phyloP scores from a whole-genome alignment of 2,329 filamentous ascomycete species.

The Exophiala dermatitidis region DNA sequence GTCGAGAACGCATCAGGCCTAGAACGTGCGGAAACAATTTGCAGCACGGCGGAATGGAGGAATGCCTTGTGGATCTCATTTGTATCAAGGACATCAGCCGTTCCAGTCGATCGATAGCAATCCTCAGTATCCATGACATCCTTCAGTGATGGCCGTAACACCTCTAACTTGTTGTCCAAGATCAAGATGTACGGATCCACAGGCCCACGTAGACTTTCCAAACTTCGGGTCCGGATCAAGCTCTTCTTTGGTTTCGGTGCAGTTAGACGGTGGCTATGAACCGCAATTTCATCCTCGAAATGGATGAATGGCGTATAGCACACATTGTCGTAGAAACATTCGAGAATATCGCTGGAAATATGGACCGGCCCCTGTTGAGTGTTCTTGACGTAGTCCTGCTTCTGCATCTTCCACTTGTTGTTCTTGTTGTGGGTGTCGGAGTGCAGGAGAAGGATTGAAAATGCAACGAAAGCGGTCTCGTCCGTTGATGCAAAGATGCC shows the following conservation, averaged over 20 bases:
- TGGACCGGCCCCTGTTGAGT: constrained; percentile 86
- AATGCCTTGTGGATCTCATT: constrained; percentile 80
- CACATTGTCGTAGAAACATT: constrained; percentile 98
- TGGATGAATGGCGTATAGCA: constrained; percentile 97
- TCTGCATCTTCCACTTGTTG: constrained; percentile 99
- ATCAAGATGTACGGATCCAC: constrained; percentile 94
- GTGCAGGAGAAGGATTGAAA: constrained; percentile 90
- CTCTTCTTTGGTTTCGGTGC: constrained; percentile 65
- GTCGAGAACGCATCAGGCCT: constrained; percentile 92
- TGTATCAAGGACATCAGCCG: constrained; percentile 66
- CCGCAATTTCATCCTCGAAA: constrained; percentile 82
- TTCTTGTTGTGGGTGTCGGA: constrained; percentile 99
- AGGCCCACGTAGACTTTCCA: constrained; percentile 69
- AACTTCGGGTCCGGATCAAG: constrained; percentile 58
- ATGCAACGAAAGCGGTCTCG: constrained; percentile 96
- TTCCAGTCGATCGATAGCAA: constrained; percentile 79
- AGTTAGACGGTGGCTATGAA: constrained; percentile 66
- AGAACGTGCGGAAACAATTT: constrained; percentile 90
- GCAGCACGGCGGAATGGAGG: constrained; percentile 81
- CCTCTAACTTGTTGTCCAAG: constrained; percentile 78
- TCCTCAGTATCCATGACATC: constrained; percentile 92
- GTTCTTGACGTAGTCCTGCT: constrained; percentile 89
- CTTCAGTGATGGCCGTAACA: constrained; percentile 73
- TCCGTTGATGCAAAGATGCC: constrained; percentile 69
- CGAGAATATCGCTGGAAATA: constrained; percentile 67